Evolutionary conservation across 257 asterid species (phyloP).

Genomic region (Nicotiana attenuata): DNA sequence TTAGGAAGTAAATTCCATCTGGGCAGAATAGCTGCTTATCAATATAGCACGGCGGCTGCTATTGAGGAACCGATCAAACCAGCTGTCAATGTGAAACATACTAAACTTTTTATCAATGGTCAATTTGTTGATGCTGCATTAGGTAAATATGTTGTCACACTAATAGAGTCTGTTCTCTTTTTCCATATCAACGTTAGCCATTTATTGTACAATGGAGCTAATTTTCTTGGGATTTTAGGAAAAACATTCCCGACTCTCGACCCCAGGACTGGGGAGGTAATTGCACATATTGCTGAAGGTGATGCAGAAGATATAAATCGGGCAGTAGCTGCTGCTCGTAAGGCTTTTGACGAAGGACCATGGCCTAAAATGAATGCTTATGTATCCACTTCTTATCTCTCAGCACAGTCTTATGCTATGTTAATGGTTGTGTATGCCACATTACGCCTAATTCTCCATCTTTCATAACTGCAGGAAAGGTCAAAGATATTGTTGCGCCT

Average conservation of each 20-base stretch:
- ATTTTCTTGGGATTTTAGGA: constrained; percentile 36
- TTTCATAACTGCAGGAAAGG: constrained; percentile 56
- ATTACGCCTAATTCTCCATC: background rate
- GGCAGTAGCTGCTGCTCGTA: constrained; percentile 91
- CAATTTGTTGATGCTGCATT: constrained; percentile 84
- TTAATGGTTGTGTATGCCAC: background rate
- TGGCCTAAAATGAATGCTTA: constrained; percentile 95
- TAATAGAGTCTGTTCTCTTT: background rate
- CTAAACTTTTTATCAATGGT: constrained; percentile 86
- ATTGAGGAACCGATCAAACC: constrained; percentile 77
- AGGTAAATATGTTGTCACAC: constrained; percentile 34
- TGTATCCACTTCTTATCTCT: constrained; percentile 32
- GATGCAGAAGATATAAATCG: constrained; percentile 77
- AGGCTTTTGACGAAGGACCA: constrained; percentile 95
- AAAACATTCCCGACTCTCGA: constrained; percentile 83
- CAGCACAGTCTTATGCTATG: background rate
- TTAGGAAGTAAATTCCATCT: constrained; percentile 45
- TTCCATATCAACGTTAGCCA: background rate
- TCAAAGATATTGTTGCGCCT: constrained; percentile 59
- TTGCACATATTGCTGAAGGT: constrained; percentile 87
- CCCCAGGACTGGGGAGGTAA: constrained; percentile 86
- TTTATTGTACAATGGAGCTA: background rate
- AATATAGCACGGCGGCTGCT: constrained; percentile 65
- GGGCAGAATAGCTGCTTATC: constrained; percentile 36
- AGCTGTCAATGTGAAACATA: constrained; percentile 54